Evolutionary conservation across 768 basidiomycete genomes (phyloP), one percentile per base, ranked within the genome.

Genomic region (Glaciozyma antarctica): DNA sequence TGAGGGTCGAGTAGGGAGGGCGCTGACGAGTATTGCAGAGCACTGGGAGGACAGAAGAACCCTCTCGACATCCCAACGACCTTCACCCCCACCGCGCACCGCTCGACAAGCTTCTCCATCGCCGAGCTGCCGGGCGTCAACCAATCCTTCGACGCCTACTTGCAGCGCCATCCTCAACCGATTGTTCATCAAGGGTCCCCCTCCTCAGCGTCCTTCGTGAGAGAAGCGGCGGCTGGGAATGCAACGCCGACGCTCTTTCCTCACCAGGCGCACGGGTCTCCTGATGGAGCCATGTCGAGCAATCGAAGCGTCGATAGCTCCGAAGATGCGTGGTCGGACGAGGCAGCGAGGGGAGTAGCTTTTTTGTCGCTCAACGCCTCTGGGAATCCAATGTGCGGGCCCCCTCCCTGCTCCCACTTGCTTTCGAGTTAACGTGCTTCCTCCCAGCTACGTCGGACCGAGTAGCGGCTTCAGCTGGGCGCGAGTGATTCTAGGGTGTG

Each of bases 401-500:
- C 2, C 19, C 9, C 43, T 48, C 26, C 10, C 9, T 0, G 17
- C 15, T 8, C 19, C 5, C 26, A 3, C n/a, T n/a, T 5, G 13
- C 44, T 44, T 6, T 28, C 44, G 13, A 24, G 10, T 44, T 58
- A 28, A 38, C 12, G 1, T 48, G 21, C 24, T 34, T 48, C 30
- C 17, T 13, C 17, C 4, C 58, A 38, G 41, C 54, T 68, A 68
- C 48, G 51, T 68, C 17, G 63, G 67, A 3, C 63, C 67, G 0
- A 62, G 60, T 1, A 34, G 28, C 9, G 67, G 67, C 1, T 68
- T 68, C 61, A 43, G 38, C 6, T 68, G 67, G 67, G 67, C 67
- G 5, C 28, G 57, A 1, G 19, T 68, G 28, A 48, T 68, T 0
- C 54, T 68, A 3, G 63, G 56, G 45, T 47, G 45, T 16, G 45